phyloP scores from a whole-genome alignment of 768 basidiomycete species.

The Psilocybe tampanensis region DNA sequence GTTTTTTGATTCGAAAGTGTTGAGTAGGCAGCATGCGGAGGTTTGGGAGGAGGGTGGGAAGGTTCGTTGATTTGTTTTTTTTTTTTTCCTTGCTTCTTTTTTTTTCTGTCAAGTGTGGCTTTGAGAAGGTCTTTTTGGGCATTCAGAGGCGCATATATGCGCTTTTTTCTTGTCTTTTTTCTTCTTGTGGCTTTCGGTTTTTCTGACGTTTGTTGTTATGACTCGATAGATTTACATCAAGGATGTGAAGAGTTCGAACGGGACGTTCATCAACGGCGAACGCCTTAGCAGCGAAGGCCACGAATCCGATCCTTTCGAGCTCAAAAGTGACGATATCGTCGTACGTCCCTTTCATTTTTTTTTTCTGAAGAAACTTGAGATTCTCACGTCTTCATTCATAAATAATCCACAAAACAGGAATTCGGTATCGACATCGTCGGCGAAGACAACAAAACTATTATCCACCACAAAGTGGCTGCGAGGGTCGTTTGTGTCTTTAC shows the following conservation, averaged over 20 bases:
- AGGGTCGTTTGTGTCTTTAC: slow-evolving; percentile 88
- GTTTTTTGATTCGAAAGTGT: slow-evolving; percentile 94
- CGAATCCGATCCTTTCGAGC: slow-evolving; percentile 91
- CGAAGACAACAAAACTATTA: slow-evolving; percentile 97
- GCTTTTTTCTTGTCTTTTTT: no score
- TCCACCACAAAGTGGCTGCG: slow-evolving; percentile 98
- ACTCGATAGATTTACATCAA: slow-evolving; percentile 95
- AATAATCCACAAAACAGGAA: no score
- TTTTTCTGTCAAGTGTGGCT: no score
- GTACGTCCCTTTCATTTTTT: slow-evolving; percentile 49
- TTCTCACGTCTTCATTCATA: slow-evolving; percentile 2
- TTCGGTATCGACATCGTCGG: slow-evolving; percentile 99
- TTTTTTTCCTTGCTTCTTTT: not conserved
- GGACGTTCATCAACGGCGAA: slow-evolving; percentile 97
- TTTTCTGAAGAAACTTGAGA: slow-evolving; percentile 1
- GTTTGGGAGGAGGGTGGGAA: slow-evolving; percentile 95
- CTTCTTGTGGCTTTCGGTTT: no score
- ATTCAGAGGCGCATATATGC: no score
- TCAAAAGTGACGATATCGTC: slow-evolving; percentile 94
- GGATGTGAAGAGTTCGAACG: slow-evolving; percentile 97
- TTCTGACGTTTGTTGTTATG: no score
- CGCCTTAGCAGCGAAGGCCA: slow-evolving; percentile 86
- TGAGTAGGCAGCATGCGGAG: slow-evolving; percentile 94
- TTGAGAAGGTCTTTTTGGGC: no score
- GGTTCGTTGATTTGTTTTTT: slow-evolving; percentile 43